A percentile compares a stretch with the other conserved stretches of the same genome.
phyloP scores from a whole-genome alignment of 1,139 yeast species.

The Debaryomyces nepalensis region DNA sequence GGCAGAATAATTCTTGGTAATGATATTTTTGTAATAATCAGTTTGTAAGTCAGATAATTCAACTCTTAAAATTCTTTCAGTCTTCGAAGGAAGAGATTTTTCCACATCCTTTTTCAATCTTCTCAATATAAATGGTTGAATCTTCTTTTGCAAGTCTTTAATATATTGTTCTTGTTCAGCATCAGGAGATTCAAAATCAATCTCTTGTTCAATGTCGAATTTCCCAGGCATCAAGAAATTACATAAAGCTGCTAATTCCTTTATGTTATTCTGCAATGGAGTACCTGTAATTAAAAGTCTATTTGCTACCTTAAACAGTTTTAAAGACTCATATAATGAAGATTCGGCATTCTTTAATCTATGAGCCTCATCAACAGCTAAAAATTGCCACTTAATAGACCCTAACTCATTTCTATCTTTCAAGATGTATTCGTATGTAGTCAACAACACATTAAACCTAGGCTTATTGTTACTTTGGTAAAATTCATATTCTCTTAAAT shows the following conservation, averaged over 20 bases:
- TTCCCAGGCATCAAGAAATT: constrained; percentile 96
- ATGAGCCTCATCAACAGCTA: constrained; percentile 99
- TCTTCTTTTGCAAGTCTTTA: constrained; percentile 77
- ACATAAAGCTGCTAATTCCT: constrained; percentile 92
- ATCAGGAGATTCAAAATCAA: constrained; percentile 90
- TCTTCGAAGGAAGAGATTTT: constrained; percentile 90
- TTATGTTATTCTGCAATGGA: constrained; percentile 93
- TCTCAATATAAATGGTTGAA: constrained; percentile 90
- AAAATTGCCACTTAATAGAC: constrained; percentile 86
- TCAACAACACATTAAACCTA: constrained; percentile 84
- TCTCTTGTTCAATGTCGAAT: constrained; percentile 86
- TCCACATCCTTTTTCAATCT: constrained; percentile 97
- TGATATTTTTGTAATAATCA: constrained; percentile 89
- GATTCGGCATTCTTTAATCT: constrained; percentile 93
- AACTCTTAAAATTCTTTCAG: constrained; percentile 92
- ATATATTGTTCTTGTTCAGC: constrained; percentile 87
- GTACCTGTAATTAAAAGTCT: constrained; percentile 95
- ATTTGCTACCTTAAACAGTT: constrained; percentile 81
- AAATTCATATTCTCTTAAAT: constrained; percentile 85
- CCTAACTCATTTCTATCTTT: constrained; percentile 86
- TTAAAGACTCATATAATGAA: constrained; percentile 85
- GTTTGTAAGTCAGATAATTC: constrained; percentile 95
- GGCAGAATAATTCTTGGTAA: constrained; percentile 90
- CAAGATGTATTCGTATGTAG: constrained; percentile 94
- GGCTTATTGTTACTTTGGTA: constrained; percentile 66